Evolutionary conservation across 768 basidiomycete species (phyloP), one percentile per base, ranked within the genome.

Genomic region (Lactarius indigo): DNA sequence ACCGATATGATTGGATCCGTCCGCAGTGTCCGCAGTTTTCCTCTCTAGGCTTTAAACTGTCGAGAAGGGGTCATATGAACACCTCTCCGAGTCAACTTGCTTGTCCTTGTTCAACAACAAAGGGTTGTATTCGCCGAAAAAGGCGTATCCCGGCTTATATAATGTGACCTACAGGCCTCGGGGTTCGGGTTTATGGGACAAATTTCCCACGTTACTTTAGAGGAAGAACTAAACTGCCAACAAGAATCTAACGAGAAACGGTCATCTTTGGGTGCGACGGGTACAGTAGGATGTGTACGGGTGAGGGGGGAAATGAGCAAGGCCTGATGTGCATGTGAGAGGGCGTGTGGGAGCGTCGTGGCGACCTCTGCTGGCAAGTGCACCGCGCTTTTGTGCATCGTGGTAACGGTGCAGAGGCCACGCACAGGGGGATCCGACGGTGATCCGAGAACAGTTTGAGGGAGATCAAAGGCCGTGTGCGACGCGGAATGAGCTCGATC

Each of bases 391-490:
- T 52, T 63, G 20, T 66, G 65, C 65, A 66, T 66, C 65, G 42
- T 66, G 65, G 56, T 28, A 31, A 66, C 23, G 61, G 65, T 35
- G 65, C 65, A 62, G 55, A 31, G 37, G 41, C 44, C 65, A 63
- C 41, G 65, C 61, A 57, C 37, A 52, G 26, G 23, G 35, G 50
- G 50, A 52, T 52, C 50, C 26, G 50, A 52, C 13, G 23, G 44
- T 47, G 47, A 50, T 23, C 23, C 23, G 23, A 50, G 41, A 41
- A 41, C 41, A 18, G 37, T 39, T 39, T 15, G 37, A n/a, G 5
- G 37, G 37, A 39, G 37, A 39, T 41, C 41, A 41, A 41, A n/a
- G 23, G 12, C 50, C 23, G 50, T 15, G 50, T 52, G 50, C 23
- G 3, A 52, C 23, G 50, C 50, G 50, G 50, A 52, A 52, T 15